Base-by-base conservation (phyloP, 176 grass and related monocot species). In the Eremochloa ophiuroides region DNA sequence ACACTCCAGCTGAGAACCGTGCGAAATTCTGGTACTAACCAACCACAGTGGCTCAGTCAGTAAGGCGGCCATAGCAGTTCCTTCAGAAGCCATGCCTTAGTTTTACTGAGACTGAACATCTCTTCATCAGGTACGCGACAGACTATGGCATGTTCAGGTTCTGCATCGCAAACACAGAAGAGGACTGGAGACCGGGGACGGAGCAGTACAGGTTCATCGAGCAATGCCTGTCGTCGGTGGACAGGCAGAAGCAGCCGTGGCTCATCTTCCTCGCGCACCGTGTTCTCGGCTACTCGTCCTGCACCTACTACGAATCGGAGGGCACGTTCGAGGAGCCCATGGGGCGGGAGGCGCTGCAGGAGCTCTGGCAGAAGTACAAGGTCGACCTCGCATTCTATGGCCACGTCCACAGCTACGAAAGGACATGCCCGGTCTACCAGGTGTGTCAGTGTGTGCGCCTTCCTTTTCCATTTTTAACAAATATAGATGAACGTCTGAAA, bases 1-100 rank as follows among this genome's bases (percentile, higher is more conserved):
- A 95, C 72, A 91, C 94, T 53, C 96, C 96, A 39, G 86, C 96
- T n/a, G 93, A 95, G 62, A 95, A 93, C 77, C 84, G 88, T 59
- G 92, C 91, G 42, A 98, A 95, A 66, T 95, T 91, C 73, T 98
- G 93, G 93, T 98, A 93, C 17, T 48, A 53, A 53, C 6, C 37
- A 6, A 56, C 3, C 10, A 3, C 4, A 23, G n/a, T 34, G 4
- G 18, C 53, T 25, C 26, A 56, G n/a, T 80, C 56, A 55, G 66
- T 41, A 79, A 62, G 30, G 17, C 15, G 25, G 13, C 30, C 39
- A 69, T 30, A 67, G 1, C 9, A 35, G 53, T 62, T 58, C 28
- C 42, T 81, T 76, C 29, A 63, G 37, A 20, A 44, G 20, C 6
- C 27, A 40, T 79, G n/a, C 66, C 37, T 17, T n/a, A 51, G 22